Evolutionary conservation across 202 grass and related monocot species (phyloP).

Genomic region (Saccharum hybrid): DNA sequence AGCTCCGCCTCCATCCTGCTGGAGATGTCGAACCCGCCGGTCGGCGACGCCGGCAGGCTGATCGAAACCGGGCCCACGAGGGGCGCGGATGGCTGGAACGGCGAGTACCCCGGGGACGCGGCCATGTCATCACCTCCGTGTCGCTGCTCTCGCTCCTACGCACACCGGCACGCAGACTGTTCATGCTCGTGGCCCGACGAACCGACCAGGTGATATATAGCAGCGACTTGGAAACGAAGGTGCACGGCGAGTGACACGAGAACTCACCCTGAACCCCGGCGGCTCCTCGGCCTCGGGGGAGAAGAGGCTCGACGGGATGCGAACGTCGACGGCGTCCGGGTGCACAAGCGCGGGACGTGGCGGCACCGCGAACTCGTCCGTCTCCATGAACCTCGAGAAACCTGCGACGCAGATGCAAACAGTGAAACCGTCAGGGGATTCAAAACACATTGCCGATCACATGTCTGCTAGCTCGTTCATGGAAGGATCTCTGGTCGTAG

Average conservation of each 20-base stretch:
- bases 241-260: not conserved
- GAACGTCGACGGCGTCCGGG: slow-evolving; percentile 22
- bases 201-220: too few relatives aligned
- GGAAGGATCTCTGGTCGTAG: not conserved
- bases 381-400: slow-evolving; percentile 58
- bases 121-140: not conserved
- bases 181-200: slow-evolving; percentile 4
- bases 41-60: slow-evolving; percentile 78
- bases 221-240: not conserved
- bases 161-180: slow-evolving; percentile 28
- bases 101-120: slow-evolving; percentile 22
- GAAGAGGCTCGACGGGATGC: slow-evolving; percentile 10
- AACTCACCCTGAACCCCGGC: slow-evolving; percentile 31
- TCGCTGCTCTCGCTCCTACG: slow-evolving; percentile 49
- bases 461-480: not conserved
- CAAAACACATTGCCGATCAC: not conserved
- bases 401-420: slow-evolving; percentile 22
- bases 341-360: slow-evolving; percentile 36
- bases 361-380: slow-evolving; percentile 27
- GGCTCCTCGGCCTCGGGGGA: not conserved
- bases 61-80: slow-evolving; percentile 49
- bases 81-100: slow-evolving; percentile 9
- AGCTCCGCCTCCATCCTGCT: slow-evolving; percentile 16
- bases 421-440: not conserved
- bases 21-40: slow-evolving; percentile 28